phyloP scores from a whole-genome alignment of 2,329 filamentous ascomycete species.

The Botrytis elliptica region DNA sequence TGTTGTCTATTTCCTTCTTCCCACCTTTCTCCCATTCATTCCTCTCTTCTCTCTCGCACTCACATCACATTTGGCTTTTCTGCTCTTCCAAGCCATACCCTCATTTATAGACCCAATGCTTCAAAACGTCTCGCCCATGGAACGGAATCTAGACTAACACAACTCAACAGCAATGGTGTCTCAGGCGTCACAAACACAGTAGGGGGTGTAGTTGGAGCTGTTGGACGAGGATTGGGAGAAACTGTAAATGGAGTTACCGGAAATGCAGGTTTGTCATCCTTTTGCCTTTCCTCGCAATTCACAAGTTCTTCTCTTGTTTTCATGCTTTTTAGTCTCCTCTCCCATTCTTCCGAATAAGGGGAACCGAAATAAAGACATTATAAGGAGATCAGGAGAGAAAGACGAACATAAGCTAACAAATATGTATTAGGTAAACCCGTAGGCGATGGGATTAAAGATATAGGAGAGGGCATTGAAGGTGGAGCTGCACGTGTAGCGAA shows the following conservation, averaged over 20 bases:
- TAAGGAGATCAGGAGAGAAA: not conserved
- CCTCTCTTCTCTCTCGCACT: not conserved
- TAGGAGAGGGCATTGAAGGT: conserved; percentile 31
- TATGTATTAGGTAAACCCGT: conserved; percentile 27
- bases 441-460: conserved; percentile 32
- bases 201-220: conserved; percentile 31
- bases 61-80: not conserved
- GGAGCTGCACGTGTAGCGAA: conserved; percentile 30
- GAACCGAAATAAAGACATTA: too few species aligned
- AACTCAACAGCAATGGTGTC: conserved; percentile 25
- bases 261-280: conserved; percentile 2
- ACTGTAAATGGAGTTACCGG: conserved; percentile 33
- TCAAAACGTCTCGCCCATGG: too few species aligned
- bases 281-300: not conserved
- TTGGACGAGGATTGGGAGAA: conserved; percentile 31
- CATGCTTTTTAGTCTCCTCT: not conserved
- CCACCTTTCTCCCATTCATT: not conserved
- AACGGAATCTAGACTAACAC: not conserved
- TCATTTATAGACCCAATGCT: not conserved
- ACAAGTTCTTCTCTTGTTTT: not conserved
- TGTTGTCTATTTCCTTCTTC: not conserved
- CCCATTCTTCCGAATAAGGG: not conserved
- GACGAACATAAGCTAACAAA: not conserved
- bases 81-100: not conserved
- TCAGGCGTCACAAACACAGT: conserved; percentile 31